A percentile compares a stretch with the other conserved stretches of the same genome.
phyloP scores from a whole-genome alignment of 495 filamentous ascomycete genomes.

The Aspergillus hancockii region DNA sequence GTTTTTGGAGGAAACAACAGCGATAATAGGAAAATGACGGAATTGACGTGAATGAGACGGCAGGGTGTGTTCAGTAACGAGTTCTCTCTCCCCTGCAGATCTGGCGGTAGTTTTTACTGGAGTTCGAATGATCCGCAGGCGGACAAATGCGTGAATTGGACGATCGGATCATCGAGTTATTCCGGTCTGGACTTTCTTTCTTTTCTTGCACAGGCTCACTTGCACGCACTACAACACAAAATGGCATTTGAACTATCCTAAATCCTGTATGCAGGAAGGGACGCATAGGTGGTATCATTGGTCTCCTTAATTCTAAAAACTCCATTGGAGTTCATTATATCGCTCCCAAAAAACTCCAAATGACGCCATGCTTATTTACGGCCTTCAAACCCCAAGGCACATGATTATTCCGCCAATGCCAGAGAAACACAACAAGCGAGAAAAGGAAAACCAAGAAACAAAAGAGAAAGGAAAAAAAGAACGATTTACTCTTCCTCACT shows the following conservation, averaged over 20 bases:
- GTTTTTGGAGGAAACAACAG: background rate
- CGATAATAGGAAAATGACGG: background rate
- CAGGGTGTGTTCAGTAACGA: background rate
- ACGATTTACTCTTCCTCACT: slow-evolving; percentile 49
- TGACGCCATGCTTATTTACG: slow-evolving; percentile 10
- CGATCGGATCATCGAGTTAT: slow-evolving; percentile 22
- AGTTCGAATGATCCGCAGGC: slow-evolving; percentile 16
- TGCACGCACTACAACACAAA: background rate
- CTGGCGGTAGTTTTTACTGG: background rate
- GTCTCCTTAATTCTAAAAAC: background rate
- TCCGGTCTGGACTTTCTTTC: slow-evolving; percentile 25
- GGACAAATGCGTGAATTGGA: background rate
- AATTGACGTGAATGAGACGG: slow-evolving; percentile 2
- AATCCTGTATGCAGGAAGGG: slow-evolving; percentile 4
- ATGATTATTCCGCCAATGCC: background rate
- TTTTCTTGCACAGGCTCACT: background rate
- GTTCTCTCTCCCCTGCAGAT: slow-evolving; percentile 6
- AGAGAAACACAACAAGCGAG: too few relatives aligned
- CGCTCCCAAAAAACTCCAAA: slow-evolving; percentile 8
- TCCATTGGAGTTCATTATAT: slow-evolving; percentile 6
- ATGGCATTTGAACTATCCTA: slow-evolving; percentile 18
- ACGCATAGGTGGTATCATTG: slow-evolving; percentile 14
- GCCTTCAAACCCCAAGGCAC: background rate
- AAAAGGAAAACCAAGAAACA: slow-evolving; percentile 10
- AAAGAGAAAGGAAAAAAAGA: slow-evolving; percentile 15